Evolutionary conservation across 768 basidiomycete species (phyloP).

Genomic region (Termitomyces sp.): DNA sequence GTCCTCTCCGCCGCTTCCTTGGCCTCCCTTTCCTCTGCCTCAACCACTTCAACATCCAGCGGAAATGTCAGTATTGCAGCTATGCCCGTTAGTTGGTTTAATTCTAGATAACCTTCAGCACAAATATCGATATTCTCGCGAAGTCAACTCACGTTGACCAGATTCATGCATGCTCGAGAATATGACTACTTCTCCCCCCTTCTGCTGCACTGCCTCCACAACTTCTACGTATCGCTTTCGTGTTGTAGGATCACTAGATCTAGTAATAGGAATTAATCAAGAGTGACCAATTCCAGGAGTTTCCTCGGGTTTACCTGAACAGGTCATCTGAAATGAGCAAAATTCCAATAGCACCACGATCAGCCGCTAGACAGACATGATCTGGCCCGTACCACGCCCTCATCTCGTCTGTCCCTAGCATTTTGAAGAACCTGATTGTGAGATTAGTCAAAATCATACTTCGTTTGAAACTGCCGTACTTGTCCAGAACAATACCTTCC

Average conservation of each 20-base stretch:
- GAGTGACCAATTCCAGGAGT: neutral
- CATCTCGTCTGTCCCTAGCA: conserved; percentile 91
- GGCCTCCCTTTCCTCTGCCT: conserved; percentile 83
- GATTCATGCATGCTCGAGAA: conserved; percentile 99
- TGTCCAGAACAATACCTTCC: conserved; percentile 89
- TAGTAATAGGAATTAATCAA: conserved; percentile 22
- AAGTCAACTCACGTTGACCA: conserved; percentile 75
- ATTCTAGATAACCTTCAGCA: conserved; percentile 43
- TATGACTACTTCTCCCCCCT: conserved; percentile 90
- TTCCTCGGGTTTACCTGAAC: conserved; percentile 57
- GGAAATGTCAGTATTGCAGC: conserved; percentile 97
- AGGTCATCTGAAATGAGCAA: conserved; percentile 92
- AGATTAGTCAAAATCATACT: neutral
- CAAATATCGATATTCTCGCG: neutral
- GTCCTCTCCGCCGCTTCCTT: conserved; percentile 60
- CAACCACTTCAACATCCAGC: conserved; percentile 90
- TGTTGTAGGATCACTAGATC: conserved; percentile 71
- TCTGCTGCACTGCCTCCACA: conserved; percentile 83
- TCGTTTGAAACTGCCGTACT: conserved; percentile 31
- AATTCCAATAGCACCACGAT: conserved; percentile 90
- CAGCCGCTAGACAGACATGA: conserved; percentile 87
- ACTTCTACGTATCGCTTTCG: conserved; percentile 83
- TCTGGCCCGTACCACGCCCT: conserved; percentile 98
- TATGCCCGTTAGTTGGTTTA: conserved; percentile 93
- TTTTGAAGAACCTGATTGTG: conserved; percentile 87